Base-by-base conservation (phyloP, 352 stramenopile species). In the Globisporangium sylvaticum region DNA sequence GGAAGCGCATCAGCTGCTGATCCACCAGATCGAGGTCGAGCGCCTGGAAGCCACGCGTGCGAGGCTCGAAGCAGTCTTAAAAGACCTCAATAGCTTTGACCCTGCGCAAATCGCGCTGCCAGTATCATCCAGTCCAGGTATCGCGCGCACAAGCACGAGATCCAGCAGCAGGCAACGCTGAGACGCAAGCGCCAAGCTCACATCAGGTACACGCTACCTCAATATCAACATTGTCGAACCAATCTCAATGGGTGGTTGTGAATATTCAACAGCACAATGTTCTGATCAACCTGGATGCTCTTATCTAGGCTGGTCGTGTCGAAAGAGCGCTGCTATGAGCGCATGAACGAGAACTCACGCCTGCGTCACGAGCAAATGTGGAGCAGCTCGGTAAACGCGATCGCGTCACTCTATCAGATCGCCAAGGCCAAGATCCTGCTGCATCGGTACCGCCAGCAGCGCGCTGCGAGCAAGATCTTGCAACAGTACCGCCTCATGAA, bases 281-380 rank as follows among this genome's bases (percentile, higher is more conserved):
- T 31, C 29, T 22, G 14, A 34, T 7, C 4, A 22, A n/a, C 6
- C 42, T 22, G 18, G 18, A 4, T 50, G 42, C 6, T 48, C 42
- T 31, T 24, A 9, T 46, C 25, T 34, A 81, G 74, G 24, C 60
- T 78, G 32, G 59, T 78, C 9, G 44, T 71, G 10, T 84, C 78
- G 1, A 74, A 71, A 8, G 78, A 83, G 18, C 57, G 54, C 1
- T 87, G 80, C 32, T 82, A 77, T 32, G 65, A 77, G 4, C 76
- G 80, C 20, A 84, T 88, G 70, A 80, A 80, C 52, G 57, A 37
- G 14, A 62, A 62, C 4, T 74, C 73, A 15, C 54, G 65, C 18
- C 57, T 54, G 29, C 66, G 74, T 0, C 72, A 76, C 24, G 48
- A 66, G 10, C 53, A 70, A 25, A 24, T 65, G 5, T 76, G 71